Base-by-base conservation (phyloP, 1,139 yeast species). In the Geotrichum candidum region DNA sequence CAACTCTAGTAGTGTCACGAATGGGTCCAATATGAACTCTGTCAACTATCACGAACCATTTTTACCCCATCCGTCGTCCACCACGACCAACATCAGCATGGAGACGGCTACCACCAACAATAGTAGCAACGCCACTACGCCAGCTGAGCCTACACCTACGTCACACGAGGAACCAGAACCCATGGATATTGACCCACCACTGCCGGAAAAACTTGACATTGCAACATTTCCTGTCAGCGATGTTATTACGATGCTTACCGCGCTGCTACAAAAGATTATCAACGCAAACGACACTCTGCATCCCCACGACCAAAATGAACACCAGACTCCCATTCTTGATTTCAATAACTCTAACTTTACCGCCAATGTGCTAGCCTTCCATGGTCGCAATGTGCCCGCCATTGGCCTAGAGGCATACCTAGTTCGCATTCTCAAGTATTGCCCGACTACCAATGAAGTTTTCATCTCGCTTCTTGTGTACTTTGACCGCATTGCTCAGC, bases 401-500 rank as follows among this genome's bases (percentile, higher is more conserved):
- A 94, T 94, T 61, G 85, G 94, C 10, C 80, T 95, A 58, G 92
- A 90, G 71, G 95, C 96, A 22, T 94, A 94, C 73, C 80, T 94
- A 64, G 83, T 91, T 51, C 84, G 99, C 70, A 95, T 94, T 38
- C 82, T 94, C 72, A 94, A 92, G 74, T 95, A 94, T 75, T 94
- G 99, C 74, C 99, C 99, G 0, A 95, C 95, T 25, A 92, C 99
- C 1, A 94, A 94, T 75, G 99, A 95, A 72, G 98, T 95, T 38
- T 94, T 92, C 73, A 78, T 94, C 59, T 87, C 96, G 46, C 77
- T 95, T 60, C 78, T 94, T 68, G 98, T 95, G 31, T 95, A 94
- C 74, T 91, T 94, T 76, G 99, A 94, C 75, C 79, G 99, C 66
- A 90, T 94, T 61, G 96, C 97, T 22, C 90, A 89, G 72, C 82